A percentile compares a stretch with the other conserved stretches of the same genome.
Evolutionary conservation across 306 rosid species (phyloP).

Genomic region (Clitoria ternatea): DNA sequence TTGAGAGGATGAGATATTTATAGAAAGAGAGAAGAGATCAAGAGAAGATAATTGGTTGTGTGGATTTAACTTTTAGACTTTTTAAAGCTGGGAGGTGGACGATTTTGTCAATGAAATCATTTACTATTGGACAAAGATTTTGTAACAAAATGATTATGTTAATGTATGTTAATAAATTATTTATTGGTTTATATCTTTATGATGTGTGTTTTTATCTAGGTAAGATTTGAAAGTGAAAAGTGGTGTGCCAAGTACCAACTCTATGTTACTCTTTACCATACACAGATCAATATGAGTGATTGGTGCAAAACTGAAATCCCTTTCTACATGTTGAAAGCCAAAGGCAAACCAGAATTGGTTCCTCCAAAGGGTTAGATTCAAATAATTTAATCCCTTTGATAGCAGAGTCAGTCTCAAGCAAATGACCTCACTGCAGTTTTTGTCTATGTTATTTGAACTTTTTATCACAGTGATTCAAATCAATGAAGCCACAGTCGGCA

Average conservation of each 20-base stretch:
- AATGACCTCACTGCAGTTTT: conserved; percentile 16
- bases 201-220: conserved; percentile 11
- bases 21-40: no score
- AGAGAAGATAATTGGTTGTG: conserved; percentile 7
- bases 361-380: conserved; percentile 39
- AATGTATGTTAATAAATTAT: not conserved
- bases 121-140: conserved; percentile 31
- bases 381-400: conserved; percentile 31
- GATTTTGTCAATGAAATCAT: conserved; percentile 28
- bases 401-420: conserved; percentile 34
- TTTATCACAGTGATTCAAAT: conserved; percentile 22
- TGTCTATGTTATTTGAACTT: conserved; percentile 37
- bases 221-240: conserved; percentile 42
- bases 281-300: conserved; percentile 35
- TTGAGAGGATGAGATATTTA: conserved; percentile 13
- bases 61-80: conserved; percentile 20
- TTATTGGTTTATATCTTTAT: not conserved
- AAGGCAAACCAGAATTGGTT: conserved; percentile 32
- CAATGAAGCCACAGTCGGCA: conserved; percentile 28
- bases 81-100: conserved; percentile 22
- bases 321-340: conserved; percentile 38
- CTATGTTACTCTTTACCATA: conserved; percentile 44
- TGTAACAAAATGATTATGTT: conserved; percentile 27
- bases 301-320: conserved; percentile 34
- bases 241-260: conserved; percentile 40